These are phyloP conservation scores for Nakazawaea pomicola DNA, from an alignment of 805 yeast genomes.

Conservation along the genomic window DNA sequence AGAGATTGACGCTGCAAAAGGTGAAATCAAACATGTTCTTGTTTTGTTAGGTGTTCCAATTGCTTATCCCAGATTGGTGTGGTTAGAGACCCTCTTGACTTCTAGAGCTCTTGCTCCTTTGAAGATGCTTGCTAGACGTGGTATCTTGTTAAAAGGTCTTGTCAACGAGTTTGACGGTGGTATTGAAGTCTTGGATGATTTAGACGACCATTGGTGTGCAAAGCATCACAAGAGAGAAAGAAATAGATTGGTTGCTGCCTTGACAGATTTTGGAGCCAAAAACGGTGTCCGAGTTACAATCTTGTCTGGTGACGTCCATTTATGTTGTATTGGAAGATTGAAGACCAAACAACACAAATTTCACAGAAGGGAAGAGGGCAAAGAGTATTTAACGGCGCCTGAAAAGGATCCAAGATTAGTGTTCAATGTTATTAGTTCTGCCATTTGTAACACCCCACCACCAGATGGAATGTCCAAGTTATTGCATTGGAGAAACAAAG, in stretches of 20 bases:
- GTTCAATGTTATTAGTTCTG: constrained; percentile 82
- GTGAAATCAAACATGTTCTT: constrained; percentile 66
- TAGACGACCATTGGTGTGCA: constrained; percentile 97
- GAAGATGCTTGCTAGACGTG: constrained; percentile 54
- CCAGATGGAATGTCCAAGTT: constrained; percentile 80
- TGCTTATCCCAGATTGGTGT: constrained; percentile 88
- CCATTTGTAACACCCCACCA: constrained; percentile 90
- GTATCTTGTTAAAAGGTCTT: constrained; percentile 62
- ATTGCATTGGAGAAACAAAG: constrained; percentile 58
- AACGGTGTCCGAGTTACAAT: constrained; percentile 74
- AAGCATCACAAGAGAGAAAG: constrained; percentile 82
- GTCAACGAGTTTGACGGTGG: constrained; percentile 92
- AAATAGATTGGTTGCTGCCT: constrained; percentile 54
- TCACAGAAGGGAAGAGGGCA: constrained; percentile 35
- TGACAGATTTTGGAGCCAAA: constrained; percentile 62
- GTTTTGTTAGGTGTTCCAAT: constrained; percentile 93
- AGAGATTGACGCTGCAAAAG: constrained; percentile 48
- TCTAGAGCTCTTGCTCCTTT: constrained; percentile 60
- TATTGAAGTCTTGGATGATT: constrained; percentile 85
- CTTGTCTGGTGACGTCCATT: constrained; percentile 90
- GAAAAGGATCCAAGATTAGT: constrained; percentile 71
- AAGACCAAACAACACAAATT: constrained; percentile 47
- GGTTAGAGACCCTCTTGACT: constrained; percentile 75
- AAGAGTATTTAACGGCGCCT: constrained; percentile 41
- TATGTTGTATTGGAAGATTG: constrained; percentile 79